Evolutionary conservation across 2,329 filamentous ascomycete species (phyloP).

Genomic region (Phialophora macrospora): DNA sequence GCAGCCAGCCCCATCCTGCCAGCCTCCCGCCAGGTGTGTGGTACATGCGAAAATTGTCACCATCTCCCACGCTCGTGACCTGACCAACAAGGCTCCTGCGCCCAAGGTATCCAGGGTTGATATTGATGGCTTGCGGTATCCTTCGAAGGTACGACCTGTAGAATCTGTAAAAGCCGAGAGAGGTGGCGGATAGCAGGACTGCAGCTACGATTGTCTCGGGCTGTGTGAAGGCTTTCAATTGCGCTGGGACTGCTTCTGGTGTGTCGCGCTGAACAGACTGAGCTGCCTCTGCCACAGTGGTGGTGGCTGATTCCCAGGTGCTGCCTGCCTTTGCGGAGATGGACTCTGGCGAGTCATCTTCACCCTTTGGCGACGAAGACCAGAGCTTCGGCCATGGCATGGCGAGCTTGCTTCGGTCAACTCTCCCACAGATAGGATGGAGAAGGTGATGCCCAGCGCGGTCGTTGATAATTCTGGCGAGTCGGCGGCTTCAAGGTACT

Average conservation of each 20-base stretch:
- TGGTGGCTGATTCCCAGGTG: constrained; percentile 13
- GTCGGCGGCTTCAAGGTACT: background rate
- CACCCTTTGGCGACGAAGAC: constrained; percentile 37
- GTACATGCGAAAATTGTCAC: constrained; percentile 91
- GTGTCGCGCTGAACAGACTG: constrained; percentile 16
- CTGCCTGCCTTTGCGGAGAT: constrained; percentile 7
- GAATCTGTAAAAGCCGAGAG: constrained; percentile 34
- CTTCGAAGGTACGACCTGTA: constrained; percentile 71
- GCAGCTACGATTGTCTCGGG: constrained; percentile 41
- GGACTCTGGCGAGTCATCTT: constrained; percentile 10
- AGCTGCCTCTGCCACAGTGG: constrained; percentile 13
- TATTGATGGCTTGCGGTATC: constrained; percentile 75
- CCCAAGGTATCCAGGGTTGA: constrained; percentile 72
- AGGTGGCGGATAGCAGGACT: constrained; percentile 39
- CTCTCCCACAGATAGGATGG: background rate
- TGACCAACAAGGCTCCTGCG: constrained; percentile 78
- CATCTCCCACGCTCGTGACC: constrained; percentile 94
- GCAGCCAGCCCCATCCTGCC: constrained; percentile 90
- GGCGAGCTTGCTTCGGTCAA: constrained; percentile 13
- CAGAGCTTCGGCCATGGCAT: constrained; percentile 40
- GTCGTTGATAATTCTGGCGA: background rate
- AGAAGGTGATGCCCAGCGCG: too few relatives aligned
- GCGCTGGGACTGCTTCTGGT: constrained; percentile 6
- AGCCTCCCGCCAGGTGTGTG: constrained; percentile 91
- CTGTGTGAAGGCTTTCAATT: constrained; percentile 37